These are phyloP conservation scores for Ilex aquifolium DNA, from an alignment of 257 asterid genomes.

Conservation along the genomic window DNA sequence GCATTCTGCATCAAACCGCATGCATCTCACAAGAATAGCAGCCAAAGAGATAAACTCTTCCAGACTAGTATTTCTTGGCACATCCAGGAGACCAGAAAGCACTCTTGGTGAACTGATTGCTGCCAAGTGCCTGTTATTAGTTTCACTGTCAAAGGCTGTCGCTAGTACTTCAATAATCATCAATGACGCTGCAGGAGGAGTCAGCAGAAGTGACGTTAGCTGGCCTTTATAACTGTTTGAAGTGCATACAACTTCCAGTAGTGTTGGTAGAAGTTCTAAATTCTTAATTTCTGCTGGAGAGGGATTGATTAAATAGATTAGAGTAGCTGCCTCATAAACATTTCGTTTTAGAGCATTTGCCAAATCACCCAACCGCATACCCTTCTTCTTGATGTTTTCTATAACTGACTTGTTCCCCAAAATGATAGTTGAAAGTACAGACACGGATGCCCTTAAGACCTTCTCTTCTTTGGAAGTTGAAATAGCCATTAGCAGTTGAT, in stretches of 20 bases:
- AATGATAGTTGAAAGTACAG: conserved; percentile 66
- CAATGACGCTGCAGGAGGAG: conserved; percentile 83
- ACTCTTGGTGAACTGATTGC: conserved; percentile 69
- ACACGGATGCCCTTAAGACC: conserved; percentile 61
- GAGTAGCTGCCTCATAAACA: conserved; percentile 73
- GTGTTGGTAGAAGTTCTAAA: conserved; percentile 68
- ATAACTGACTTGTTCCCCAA: conserved; percentile 44
- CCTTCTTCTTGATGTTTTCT: conserved; percentile 71
- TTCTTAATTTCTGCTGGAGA: conserved; percentile 73
- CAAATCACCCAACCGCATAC: conserved; percentile 61
- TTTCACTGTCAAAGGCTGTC: conserved; percentile 60
- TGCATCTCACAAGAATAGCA: conserved; percentile 63
- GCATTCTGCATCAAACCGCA: conserved; percentile 69
- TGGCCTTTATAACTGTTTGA: conserved; percentile 45
- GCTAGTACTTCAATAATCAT: conserved; percentile 76
- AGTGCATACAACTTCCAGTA: conserved; percentile 72
- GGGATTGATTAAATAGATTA: conserved; percentile 72
- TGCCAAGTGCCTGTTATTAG: conserved; percentile 59
- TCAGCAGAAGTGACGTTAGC: conserved; percentile 30
- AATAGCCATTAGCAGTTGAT: conserved; percentile 66
- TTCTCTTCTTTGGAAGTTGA: conserved; percentile 65
- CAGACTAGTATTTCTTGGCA: conserved; percentile 52
- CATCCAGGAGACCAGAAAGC: conserved; percentile 61
- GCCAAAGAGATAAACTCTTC: conserved; percentile 76
- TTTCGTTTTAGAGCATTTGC: conserved; percentile 77